Conservation (phyloP, 2,329 filamentous ascomycete species). For the Fusarium goolgardi region DNA sequence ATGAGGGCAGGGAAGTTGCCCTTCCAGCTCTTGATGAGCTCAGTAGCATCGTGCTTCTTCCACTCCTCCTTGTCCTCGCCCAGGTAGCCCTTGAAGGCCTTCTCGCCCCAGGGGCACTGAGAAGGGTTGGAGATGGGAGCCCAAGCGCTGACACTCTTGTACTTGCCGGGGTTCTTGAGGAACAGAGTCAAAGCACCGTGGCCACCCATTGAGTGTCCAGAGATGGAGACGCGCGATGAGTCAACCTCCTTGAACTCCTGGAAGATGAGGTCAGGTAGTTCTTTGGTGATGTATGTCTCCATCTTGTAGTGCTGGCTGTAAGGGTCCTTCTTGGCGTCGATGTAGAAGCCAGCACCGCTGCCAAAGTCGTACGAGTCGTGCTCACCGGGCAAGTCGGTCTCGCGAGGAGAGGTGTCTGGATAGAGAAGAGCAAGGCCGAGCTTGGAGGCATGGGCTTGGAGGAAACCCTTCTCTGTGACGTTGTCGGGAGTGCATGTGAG, state of each 20-base stretch:
- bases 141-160: conserved; percentile 89
- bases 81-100: conserved; percentile 93
- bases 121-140: conserved; percentile 90
- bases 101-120: conserved; percentile 92
- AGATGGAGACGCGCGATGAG: conserved; percentile 77
- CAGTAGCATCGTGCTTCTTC: conserved; percentile 91
- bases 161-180: conserved; percentile 89
- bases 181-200: conserved; percentile 94
- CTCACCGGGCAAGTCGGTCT: conserved; percentile 83
- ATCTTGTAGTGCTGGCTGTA: conserved; percentile 87
- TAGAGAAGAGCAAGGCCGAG: conserved; percentile 92
- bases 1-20: conserved; percentile 80
- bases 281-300: conserved; percentile 90
- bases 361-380: conserved; percentile 94
- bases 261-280: conserved; percentile 85
- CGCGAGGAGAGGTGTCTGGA: conserved; percentile 93
- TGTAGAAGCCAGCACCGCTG: conserved; percentile 91
- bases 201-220: conserved; percentile 96
- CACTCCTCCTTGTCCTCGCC: conserved; percentile 81
- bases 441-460: conserved; percentile 83
- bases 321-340: conserved; percentile 82
- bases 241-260: conserved; percentile 78
- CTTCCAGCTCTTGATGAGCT: conserved; percentile 83
- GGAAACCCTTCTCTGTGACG: conserved; percentile 85
- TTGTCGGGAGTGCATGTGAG: conserved; percentile 95